Conservation (phyloP, 1,139 yeast species). For the Saccharomyces hybrid region DNA sequence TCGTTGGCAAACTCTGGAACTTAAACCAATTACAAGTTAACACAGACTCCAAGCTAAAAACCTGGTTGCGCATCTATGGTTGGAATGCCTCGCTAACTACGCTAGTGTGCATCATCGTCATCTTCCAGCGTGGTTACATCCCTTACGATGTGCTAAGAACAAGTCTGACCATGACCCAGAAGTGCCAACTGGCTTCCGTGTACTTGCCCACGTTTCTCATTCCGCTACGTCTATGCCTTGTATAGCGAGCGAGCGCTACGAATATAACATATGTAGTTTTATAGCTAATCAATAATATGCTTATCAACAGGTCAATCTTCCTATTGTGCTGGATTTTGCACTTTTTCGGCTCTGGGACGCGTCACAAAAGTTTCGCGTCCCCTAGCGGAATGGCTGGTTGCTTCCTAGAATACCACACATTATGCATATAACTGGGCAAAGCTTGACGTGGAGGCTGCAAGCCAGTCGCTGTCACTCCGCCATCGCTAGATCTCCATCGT, state of each 20-base stretch:
- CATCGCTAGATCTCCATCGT: not conserved
- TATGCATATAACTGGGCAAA: not conserved
- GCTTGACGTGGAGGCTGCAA: not conserved
- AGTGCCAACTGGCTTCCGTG: slow-evolving; percentile 16
- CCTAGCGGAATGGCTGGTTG: not conserved
- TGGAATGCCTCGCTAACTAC: slow-evolving; percentile 28
- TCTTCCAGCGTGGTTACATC: slow-evolving; percentile 23
- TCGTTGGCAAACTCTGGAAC: slow-evolving; percentile 12
- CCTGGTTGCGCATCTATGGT: slow-evolving; percentile 23
- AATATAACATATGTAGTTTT: not conserved
- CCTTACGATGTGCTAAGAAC: slow-evolving; percentile 14
- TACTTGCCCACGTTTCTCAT: slow-evolving; percentile 28
- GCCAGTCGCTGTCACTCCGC: not conserved
- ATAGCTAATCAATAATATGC: not conserved
- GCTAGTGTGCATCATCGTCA: slow-evolving; percentile 21
- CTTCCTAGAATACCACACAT: not conserved
- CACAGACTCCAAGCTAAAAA: slow-evolving; percentile 7
- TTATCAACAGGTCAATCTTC: not conserved
- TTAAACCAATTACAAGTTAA: slow-evolving; percentile 5
- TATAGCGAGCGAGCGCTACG: slow-evolving; percentile 2
- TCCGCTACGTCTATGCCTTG: slow-evolving; percentile 21
- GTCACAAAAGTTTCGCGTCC: not conserved
- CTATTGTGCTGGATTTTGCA: not conserved
- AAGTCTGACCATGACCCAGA: slow-evolving; percentile 13
- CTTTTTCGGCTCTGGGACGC: not conserved